Conservation (phyloP, 2,329 filamentous ascomycete species). For the Claviceps humidiphila region DNA sequence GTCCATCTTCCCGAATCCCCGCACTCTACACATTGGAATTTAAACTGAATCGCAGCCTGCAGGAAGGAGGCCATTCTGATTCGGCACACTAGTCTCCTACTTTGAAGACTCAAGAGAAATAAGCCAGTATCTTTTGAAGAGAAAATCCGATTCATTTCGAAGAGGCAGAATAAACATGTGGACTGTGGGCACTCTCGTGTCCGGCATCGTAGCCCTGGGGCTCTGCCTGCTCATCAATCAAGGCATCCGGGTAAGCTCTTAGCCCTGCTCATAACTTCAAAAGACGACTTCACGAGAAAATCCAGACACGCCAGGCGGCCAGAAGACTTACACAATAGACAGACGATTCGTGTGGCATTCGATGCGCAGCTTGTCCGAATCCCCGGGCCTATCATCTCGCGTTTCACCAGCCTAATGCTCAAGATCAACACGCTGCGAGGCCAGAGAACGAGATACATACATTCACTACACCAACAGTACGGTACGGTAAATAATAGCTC, state of each 20-base stretch:
- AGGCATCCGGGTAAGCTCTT: not conserved
- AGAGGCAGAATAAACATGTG: not conserved
- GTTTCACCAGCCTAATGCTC: not conserved
- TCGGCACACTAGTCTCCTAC: too few relatives aligned
- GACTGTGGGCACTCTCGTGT: not conserved
- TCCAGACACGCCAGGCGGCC: not conserved
- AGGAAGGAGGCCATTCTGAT: too few relatives aligned
- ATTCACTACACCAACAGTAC: not conserved
- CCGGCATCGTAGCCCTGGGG: not conserved
- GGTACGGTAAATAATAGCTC: not conserved
- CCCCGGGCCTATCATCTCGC: not conserved
- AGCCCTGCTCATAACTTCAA: too few relatives aligned
- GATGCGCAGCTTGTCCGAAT: not conserved
- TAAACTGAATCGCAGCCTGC: too few relatives aligned
- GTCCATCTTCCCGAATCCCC: too few relatives aligned
- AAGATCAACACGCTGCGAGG: not conserved
- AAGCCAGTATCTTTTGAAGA: not conserved
- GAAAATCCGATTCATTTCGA: not conserved
- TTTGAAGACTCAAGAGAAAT: not conserved
- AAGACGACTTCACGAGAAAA: not conserved
- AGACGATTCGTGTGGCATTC: not conserved
- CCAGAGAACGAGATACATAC: not conserved
- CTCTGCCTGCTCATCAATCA: not conserved
- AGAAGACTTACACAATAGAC: not conserved
- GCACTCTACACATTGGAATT: too few relatives aligned